Conservation (phyloP, 2,329 filamentous ascomycete genomes). For the Clonostachys sp. region DNA sequence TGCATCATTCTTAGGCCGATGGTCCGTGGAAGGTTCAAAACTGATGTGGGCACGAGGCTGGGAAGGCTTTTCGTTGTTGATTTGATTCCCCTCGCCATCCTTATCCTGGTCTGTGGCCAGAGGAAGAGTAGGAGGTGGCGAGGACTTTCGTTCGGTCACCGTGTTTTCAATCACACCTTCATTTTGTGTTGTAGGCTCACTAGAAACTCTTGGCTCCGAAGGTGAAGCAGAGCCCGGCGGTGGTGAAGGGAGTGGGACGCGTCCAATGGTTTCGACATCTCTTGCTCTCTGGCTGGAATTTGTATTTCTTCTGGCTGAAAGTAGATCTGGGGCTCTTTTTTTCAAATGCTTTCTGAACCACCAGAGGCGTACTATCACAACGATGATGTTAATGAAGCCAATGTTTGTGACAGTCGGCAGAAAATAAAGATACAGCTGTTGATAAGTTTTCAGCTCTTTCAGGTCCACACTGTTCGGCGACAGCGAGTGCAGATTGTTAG, state of each 20-base stretch:
- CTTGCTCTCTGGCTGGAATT: neutral
- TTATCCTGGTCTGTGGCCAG: neutral
- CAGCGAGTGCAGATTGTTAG: neutral
- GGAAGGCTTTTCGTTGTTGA: neutral
- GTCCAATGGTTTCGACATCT: neutral
- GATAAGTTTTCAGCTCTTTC: constrained; percentile 40
- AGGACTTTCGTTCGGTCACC: no score
- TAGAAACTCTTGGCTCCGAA: no score
- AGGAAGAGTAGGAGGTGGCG: no score
- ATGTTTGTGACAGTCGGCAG: constrained; percentile 42
- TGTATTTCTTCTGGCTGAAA: neutral
- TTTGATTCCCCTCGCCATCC: neutral
- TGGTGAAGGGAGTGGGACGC: no score
- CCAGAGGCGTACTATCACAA: constrained; percentile 38
- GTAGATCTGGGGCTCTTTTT: constrained; percentile 7
- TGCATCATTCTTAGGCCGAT: constrained; percentile 13
- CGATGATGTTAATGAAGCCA: constrained; percentile 42
- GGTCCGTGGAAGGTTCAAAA: constrained; percentile 16
- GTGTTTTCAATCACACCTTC: no score
- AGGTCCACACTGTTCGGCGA: constrained; percentile 35
- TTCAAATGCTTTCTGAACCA: constrained; percentile 44
- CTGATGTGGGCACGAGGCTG: constrained; percentile 10
- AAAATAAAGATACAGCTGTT: constrained; percentile 46
- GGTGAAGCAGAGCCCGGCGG: no score
- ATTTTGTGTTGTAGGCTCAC: no score